phyloP scores from a whole-genome alignment of 352 stramenopile genomes.

The Phytophthora citrophthora region DNA sequence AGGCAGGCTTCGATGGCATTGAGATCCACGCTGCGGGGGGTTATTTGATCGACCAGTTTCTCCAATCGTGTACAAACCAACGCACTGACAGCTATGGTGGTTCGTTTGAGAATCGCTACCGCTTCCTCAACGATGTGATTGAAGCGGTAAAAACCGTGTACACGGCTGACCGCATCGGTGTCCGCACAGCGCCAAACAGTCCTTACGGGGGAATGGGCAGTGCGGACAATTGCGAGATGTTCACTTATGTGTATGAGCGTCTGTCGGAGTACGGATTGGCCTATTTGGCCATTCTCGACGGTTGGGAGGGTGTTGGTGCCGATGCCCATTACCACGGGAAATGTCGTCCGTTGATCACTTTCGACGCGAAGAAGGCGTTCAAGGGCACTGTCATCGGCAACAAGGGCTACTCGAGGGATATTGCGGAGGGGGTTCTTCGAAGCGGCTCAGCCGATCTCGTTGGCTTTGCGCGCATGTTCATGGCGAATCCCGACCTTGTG shows the following conservation, averaged over 20 bases:
- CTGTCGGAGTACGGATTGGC: slow-evolving; percentile 26
- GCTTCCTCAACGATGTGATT: slow-evolving; percentile 67
- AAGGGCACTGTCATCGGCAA: slow-evolving; percentile 37
- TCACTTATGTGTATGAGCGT: slow-evolving; percentile 36
- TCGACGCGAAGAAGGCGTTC: slow-evolving; percentile 41
- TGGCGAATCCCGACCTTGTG: slow-evolving; percentile 50
- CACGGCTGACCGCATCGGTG: slow-evolving; percentile 27
- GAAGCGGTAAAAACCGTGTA: slow-evolving; percentile 45
- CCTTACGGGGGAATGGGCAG: slow-evolving; percentile 37
- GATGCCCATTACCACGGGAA: slow-evolving; percentile 41
- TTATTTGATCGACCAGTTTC: slow-evolving; percentile 85
- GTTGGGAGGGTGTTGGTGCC: slow-evolving; percentile 29
- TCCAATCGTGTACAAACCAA: slow-evolving; percentile 57
- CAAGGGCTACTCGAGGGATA: slow-evolving; percentile 39
- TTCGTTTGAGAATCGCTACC: slow-evolving; percentile 75
- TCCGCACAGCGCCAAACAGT: slow-evolving; percentile 38
- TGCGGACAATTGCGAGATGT: slow-evolving; percentile 40
- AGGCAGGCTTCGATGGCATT: slow-evolving; percentile 64
- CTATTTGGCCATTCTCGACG: slow-evolving; percentile 38
- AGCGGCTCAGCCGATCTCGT: slow-evolving; percentile 42
- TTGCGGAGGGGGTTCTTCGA: slow-evolving; percentile 30
- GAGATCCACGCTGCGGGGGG: slow-evolving; percentile 81
- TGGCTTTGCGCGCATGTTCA: slow-evolving; percentile 46
- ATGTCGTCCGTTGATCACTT: slow-evolving; percentile 23
- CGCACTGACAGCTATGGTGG: slow-evolving; percentile 84